Evolutionary conservation across 2,329 filamentous ascomycete genomes (phyloP).

Genomic region (Plenodomus lindquistii): DNA sequence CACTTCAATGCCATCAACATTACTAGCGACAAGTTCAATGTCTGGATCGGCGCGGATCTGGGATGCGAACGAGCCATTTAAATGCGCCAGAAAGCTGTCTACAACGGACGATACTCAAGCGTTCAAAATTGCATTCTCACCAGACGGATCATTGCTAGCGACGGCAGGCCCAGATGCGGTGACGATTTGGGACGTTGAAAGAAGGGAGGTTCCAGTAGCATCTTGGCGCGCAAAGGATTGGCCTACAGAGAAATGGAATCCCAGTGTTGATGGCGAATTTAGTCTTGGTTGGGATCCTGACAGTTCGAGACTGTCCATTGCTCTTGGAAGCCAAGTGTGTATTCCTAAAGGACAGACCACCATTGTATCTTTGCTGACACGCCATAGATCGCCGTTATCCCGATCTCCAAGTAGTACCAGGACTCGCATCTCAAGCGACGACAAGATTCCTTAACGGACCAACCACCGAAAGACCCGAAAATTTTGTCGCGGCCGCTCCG

Average conservation of each 20-base stretch:
- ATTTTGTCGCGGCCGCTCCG: too few relatives aligned
- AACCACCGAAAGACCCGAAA: background rate
- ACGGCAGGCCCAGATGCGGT: conserved; percentile 50
- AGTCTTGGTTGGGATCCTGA: conserved; percentile 47
- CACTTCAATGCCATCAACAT: conserved; percentile 24
- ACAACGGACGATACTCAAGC: conserved; percentile 42
- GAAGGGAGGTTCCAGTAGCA: conserved; percentile 39
- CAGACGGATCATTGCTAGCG: conserved; percentile 49
- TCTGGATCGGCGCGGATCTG: conserved; percentile 48
- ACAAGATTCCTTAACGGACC: too few relatives aligned
- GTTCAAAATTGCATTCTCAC: conserved; percentile 50
- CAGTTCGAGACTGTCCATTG: conserved; percentile 42
- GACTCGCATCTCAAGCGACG: background rate
- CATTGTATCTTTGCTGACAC: conserved; percentile 6
- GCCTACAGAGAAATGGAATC: conserved; percentile 34
- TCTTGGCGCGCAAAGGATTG: conserved; percentile 39
- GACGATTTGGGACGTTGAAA: conserved; percentile 50
- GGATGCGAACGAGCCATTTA: conserved; percentile 44
- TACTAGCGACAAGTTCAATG: conserved; percentile 48
- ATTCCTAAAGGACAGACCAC: background rate
- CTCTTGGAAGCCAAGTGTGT: conserved; percentile 44
- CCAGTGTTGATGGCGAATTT: conserved; percentile 38
- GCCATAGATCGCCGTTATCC: conserved; percentile 41
- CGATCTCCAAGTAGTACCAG: conserved; percentile 31
- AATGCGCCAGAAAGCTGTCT: conserved; percentile 31